Evolutionary conservation across 257 asterid species (phyloP), one percentile per base, ranked within the genome.

Genomic region (Scutellaria galericulata): DNA sequence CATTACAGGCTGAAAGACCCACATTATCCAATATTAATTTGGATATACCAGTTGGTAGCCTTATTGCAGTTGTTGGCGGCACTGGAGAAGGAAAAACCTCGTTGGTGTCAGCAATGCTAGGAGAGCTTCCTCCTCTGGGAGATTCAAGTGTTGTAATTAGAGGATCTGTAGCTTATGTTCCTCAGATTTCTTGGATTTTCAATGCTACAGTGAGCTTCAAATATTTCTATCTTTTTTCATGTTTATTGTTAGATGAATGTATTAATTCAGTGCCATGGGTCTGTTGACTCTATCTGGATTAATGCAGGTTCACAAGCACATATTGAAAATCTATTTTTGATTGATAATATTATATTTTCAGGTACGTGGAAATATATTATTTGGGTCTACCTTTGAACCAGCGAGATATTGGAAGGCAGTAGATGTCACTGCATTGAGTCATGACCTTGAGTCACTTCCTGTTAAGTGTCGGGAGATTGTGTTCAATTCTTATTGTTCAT

Each of bases 1-100:
- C 24, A 45, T 68, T 79, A 57, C 89, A 92, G 98, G 91, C 88
- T 70, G 83, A 80, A 70, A 82, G 75, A 73, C 95, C 95, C 56
- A 87, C 98, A 1, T 79, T 90, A 70, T 87, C 93, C 70, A 82
- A 88, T 76, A 82, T 92, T 57, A 87, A 87, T 83, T 74, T 92
- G 84, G 90, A 90, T 50, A 81, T 92, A 84, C 89, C 90, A 20
- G 86, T 87, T 70, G 98, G 98, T 71, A 88, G 91, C 83, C 85
- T 92, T 50, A 81, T 87, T 59, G 98, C 98, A 56, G 77, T 92
- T 61, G 96, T 92, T 72, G 98, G 98, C 70, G 89, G 98, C 64
- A 92, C 98, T 39, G 98, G 97, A 81, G 98, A 92, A 84, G 98
- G 98, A 75, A 92, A 92, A 80, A 90, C 98, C 24, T 92, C 98